Evolutionary conservation across 1,139 yeast genomes (phyloP).

Genomic region (Taphrina communis): DNA sequence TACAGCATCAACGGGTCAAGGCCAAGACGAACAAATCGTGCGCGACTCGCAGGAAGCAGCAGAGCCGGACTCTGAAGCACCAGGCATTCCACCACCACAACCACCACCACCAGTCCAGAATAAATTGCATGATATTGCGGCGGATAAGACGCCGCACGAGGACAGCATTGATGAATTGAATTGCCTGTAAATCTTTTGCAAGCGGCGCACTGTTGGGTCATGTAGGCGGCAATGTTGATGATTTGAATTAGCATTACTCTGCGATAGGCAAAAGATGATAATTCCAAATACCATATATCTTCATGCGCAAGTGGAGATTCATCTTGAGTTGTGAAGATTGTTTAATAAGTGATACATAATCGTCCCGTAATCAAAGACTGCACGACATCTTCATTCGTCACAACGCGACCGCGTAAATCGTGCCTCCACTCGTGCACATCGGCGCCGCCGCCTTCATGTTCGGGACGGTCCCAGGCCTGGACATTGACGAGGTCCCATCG

Average conservation of each 20-base stretch:
- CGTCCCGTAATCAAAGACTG: slow-evolving; percentile 36
- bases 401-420: slow-evolving; percentile 14
- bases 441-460: not conserved
- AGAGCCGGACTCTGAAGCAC: slow-evolving; percentile 9
- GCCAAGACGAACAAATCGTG: not conserved
- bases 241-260: no score
- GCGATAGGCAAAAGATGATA: no score
- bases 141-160: slow-evolving; percentile 6
- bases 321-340: no score
- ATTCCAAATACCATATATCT: no score
- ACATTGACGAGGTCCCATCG: slow-evolving; percentile 23
- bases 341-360: slow-evolving; percentile 8
- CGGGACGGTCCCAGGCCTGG: not conserved
- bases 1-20: not conserved
- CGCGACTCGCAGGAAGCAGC: slow-evolving; percentile 10
- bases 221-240: no score
- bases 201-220: not conserved
- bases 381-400: slow-evolving; percentile 39
- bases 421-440: not conserved
- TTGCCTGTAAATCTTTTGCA: not conserved
- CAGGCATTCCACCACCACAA: no score
- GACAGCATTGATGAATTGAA: slow-evolving; percentile 25
- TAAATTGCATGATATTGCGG: slow-evolving; percentile 1
- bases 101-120: slow-evolving; percentile 1
- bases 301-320: no score